Conservation (phyloP, 169 alveolate species). For the Plasmodium ovale region DNA sequence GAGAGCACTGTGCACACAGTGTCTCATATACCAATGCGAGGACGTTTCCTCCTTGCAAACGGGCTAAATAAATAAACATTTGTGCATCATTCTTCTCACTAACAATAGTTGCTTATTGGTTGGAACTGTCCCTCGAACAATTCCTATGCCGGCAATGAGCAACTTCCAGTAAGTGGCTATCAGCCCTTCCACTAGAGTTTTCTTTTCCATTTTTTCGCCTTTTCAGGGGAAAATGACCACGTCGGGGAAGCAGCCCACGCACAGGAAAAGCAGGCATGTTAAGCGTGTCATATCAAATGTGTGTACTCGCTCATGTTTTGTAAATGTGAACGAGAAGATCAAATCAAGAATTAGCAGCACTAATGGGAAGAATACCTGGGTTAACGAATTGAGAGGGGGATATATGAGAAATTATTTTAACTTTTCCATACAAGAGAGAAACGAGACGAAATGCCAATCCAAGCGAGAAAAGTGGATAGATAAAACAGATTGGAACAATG, state of each 20-base stretch:
- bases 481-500: conserved; percentile 11
- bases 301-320: neutral
- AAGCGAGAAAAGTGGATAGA: neutral
- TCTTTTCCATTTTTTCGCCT: too few species aligned
- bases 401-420: conserved; percentile 32
- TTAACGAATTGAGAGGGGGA: conserved; percentile 42
- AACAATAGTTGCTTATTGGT: too few species aligned
- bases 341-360: conserved; percentile 3
- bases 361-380: conserved; percentile 34
- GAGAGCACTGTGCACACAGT: too few species aligned
- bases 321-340: neutral
- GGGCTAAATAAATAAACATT: too few species aligned
- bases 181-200: too few species aligned
- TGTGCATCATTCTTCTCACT: too few species aligned
- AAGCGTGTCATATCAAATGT: neutral
- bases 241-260: conserved; percentile 22
- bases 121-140: too few species aligned
- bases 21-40: too few species aligned
- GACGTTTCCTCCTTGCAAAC: too few species aligned
- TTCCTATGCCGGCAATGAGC: too few species aligned
- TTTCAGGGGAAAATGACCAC: conserved; percentile 8
- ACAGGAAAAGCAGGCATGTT: conserved; percentile 22
- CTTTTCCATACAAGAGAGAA: conserved; percentile 27
- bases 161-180: too few species aligned
- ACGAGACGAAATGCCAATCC: neutral